Percentiles rank a stretch among this genome's conserved stretches.
phyloP scores from a whole-genome alignment of 495 filamentous ascomycete genomes.

The Letharia columbiana region DNA sequence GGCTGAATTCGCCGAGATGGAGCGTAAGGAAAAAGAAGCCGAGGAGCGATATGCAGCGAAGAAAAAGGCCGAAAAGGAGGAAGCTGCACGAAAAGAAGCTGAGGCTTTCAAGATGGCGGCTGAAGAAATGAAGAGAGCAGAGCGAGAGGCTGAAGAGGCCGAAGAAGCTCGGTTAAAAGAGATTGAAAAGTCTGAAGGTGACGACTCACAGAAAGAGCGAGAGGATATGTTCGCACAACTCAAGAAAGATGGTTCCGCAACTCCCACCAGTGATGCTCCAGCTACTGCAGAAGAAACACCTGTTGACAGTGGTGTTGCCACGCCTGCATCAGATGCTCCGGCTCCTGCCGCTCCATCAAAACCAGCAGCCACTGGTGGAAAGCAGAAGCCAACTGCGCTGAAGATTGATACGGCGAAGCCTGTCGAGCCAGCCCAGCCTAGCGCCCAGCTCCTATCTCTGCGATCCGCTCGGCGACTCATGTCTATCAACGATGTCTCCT shows the following conservation, averaged over 20 bases:
- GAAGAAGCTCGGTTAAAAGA: slow-evolving; percentile 47
- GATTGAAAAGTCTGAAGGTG: slow-evolving; percentile 35
- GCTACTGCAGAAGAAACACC: slow-evolving; percentile 32
- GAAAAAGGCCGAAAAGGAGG: slow-evolving; percentile 53
- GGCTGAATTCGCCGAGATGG: slow-evolving; percentile 41
- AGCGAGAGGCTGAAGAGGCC: slow-evolving; percentile 47
- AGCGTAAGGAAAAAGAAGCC: slow-evolving; percentile 51
- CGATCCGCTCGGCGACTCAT: slow-evolving; percentile 77
- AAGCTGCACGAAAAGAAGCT: slow-evolving; percentile 51
- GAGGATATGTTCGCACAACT: slow-evolving; percentile 47
- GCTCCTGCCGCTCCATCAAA: slow-evolving; percentile 50
- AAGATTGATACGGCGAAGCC: slow-evolving; percentile 76
- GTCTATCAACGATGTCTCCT: slow-evolving; percentile 57
- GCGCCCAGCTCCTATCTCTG: slow-evolving; percentile 82
- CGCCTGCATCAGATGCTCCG: slow-evolving; percentile 47
- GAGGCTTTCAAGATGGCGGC: slow-evolving; percentile 43
- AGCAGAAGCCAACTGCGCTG: slow-evolving; percentile 65
- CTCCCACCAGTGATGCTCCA: slow-evolving; percentile 39
- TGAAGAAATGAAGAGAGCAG: slow-evolving; percentile 48
- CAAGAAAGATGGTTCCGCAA: slow-evolving; percentile 37
- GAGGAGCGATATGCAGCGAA: slow-evolving; percentile 53
- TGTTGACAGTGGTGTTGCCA: slow-evolving; percentile 47
- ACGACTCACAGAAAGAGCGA: slow-evolving; percentile 35
- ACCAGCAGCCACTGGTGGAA: slow-evolving; percentile 45
- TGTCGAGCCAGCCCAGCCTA: slow-evolving; percentile 82